Evolutionary conservation across 2,329 filamentous ascomycete genomes (phyloP).

Genomic region (Neoscytalidium dimidiatum): DNA sequence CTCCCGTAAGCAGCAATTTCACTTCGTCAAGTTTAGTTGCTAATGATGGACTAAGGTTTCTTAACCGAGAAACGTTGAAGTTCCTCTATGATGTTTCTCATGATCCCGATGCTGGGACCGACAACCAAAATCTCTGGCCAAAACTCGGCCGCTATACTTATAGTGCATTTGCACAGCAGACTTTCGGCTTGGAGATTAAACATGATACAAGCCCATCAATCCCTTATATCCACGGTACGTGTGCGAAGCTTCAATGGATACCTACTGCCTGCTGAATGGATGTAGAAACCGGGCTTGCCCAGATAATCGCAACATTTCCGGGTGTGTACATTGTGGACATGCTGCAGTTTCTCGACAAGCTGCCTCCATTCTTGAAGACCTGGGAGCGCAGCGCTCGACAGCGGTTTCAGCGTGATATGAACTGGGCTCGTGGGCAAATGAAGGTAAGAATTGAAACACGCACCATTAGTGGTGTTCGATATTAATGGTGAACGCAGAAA

Average conservation of each 20-base stretch:
- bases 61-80: neutral
- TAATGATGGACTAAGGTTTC: neutral
- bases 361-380: neutral
- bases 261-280: neutral
- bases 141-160: neutral
- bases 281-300: neutral
- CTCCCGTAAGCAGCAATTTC: neutral
- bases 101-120: neutral
- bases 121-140: neutral
- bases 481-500: neutral
- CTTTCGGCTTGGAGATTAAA: neutral
- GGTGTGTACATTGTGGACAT: neutral
- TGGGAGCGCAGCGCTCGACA: neutral
- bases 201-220: neutral
- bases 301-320: neutral
- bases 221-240: neutral
- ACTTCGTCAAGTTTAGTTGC: neutral
- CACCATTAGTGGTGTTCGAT: neutral
- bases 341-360: neutral
- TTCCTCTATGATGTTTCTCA: neutral
- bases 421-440: neutral
- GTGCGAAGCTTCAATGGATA: neutral
- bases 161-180: constrained; percentile 6
- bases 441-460: neutral
- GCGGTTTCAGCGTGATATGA: neutral